Evolutionary conservation across 2,329 filamentous ascomycete genomes (phyloP), one percentile per base, ranked within the genome.

Genomic region (Magnaporthiopsis incrustans): DNA sequence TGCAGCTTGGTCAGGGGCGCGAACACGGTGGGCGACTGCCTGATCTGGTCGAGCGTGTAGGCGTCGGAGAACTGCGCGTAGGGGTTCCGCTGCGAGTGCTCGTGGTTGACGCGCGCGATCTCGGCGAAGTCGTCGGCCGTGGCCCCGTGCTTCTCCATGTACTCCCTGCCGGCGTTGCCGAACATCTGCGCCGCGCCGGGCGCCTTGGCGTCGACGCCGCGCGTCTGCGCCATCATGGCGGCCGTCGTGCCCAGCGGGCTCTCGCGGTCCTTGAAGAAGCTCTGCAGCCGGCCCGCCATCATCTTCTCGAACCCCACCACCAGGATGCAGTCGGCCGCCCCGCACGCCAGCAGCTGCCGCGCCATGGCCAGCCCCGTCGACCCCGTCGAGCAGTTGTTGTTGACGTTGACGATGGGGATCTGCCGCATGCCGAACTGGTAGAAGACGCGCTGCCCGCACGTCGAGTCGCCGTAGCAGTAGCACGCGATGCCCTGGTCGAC

Each of bases 271-370:
- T 93, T 88, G 79, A 91, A 98, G 79, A 90, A 89, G 64, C 81
- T 85, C 79, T 93, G 88, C 68, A 98, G 81, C 69, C 87, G 91
- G n/a, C 94, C 94, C 0, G 90, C 89, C 78, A 89, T 93, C 94
- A 98, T 98, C 86, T 97, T 97, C 82, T 98, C 95, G 71, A 98
- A 98, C 4, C 94, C 95, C 26, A 98, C 86, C 1, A 98, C 93
- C 66, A 98, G 80, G 26, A 97, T 87, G 73, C 92, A 96, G 76
- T 97, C 91, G 1, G 92, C 90, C 18, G 86, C 90, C 44, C 93
- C 93, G 70, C 90, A 84, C 8, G 86, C 82, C 70, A 97, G 88
- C 74, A 96, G 83, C 63, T 88, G 91, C 44, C 92, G 83, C 2
- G 85, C 95, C 84, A 98, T 89, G 73, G 88, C 88, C 65, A 98